Conservation (phyloP, 192 early-diverging fungal genomes). For the Coemansia umbellata region DNA sequence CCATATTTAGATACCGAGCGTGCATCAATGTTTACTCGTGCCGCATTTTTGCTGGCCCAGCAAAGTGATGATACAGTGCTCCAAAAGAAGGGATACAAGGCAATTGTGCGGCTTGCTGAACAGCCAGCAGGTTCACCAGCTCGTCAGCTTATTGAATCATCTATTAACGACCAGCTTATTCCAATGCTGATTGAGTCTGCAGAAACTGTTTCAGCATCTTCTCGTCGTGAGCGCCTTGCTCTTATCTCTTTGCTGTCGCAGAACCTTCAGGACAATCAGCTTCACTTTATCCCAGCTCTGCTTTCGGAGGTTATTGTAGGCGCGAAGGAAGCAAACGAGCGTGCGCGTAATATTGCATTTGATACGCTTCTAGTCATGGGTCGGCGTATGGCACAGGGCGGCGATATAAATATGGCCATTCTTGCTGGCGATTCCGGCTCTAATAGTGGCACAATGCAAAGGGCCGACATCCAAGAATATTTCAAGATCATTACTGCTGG, state of each 20-base stretch:
- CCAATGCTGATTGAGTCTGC: slow-evolving; percentile 75
- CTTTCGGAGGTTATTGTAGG: slow-evolving; percentile 89
- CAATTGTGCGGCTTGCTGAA: slow-evolving; percentile 55
- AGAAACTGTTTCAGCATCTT: slow-evolving; percentile 58
- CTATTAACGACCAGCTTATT: slow-evolving; percentile 61
- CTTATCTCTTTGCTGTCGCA: slow-evolving; percentile 64
- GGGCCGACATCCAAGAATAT: slow-evolving; percentile 73
- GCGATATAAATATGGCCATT: slow-evolving; percentile 42
- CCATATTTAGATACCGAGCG: slow-evolving; percentile 69
- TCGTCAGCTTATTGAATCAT: slow-evolving; percentile 23
- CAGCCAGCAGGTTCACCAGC: slow-evolving; percentile 29
- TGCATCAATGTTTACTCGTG: slow-evolving; percentile 56
- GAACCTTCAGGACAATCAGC: slow-evolving; percentile 57
- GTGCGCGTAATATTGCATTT: slow-evolving; percentile 75
- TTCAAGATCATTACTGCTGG: slow-evolving; percentile 94
- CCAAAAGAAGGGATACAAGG: slow-evolving; percentile 96
- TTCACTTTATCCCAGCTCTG: slow-evolving; percentile 83
- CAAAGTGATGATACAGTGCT: slow-evolving; percentile 69
- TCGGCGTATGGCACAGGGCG: slow-evolving; percentile 78
- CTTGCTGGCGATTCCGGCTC: slow-evolving; percentile 19
- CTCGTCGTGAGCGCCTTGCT: slow-evolving; percentile 79
- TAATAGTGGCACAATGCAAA: slow-evolving; percentile 11
- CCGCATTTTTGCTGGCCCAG: slow-evolving; percentile 37
- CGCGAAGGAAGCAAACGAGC: slow-evolving; percentile 93
- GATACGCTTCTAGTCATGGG: slow-evolving; percentile 88